Evolutionary conservation across 2,329 filamentous ascomycete species (phyloP), one percentile per base, ranked within the genome.

Genomic region (Rutstroemia sp.): DNA sequence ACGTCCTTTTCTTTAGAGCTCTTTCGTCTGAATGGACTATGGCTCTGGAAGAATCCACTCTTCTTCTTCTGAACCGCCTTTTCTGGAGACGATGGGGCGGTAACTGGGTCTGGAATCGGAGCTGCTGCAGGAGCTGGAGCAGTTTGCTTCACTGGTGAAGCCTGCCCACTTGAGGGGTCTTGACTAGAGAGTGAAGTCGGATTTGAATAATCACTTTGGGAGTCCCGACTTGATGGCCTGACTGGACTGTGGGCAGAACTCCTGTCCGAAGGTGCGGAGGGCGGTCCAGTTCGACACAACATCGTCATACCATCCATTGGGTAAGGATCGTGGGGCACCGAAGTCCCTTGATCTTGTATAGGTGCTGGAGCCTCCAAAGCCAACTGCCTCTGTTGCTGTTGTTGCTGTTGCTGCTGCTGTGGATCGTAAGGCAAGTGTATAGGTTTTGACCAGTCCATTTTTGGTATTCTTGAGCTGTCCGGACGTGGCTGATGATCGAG

Each of bases 281-380:
- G 79, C 41, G 86, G 81, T 4, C 85, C 87, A 41, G 88, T 85
- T 58, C 91, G 85, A 72, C 92, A 97, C 61, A 96, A 87, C 82
- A 97, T 95, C 0, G 92, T 96, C 91, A 97, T 97, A 4, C 92
- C 92, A 69, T 97, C 92, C 71, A 87, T 83, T 0, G 92, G 92
- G 69, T 96, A 96, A 9, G 94, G 90, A 65, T 97, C 95, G 66
- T 96, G 91, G 14, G 92, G 91, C 2, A 95, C 81, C 14, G 82
- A 73, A 4, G 84, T 78, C 58, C 89, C 82, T 23, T 85, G 79
- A 3, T 79, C 80, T 64, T 81, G 79, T 16, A 53, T 59, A 37
- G 53, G 58, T 58, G 89, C 81, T 23, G 85, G 79, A 3, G 79
- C 79, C 64, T 81, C 79, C 19, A 54, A 56, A 21, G 64, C 61